phyloP scores from a whole-genome alignment of 345 rosid species.

The Linum usitatissimum region DNA sequence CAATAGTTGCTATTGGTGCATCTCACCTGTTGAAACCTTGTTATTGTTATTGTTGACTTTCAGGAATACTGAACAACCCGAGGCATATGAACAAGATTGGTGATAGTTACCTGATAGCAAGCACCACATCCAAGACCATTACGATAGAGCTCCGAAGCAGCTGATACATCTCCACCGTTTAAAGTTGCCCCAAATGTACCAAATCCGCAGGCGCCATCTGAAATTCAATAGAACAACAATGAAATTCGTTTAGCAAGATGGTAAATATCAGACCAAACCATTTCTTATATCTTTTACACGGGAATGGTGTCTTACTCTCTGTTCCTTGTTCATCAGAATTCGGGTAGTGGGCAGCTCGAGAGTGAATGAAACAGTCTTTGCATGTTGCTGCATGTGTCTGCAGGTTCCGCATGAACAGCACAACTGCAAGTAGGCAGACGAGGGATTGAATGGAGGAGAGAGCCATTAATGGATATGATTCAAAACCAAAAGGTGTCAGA shows the following conservation, averaged over 20 bases:
- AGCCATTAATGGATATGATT: constrained; percentile 24
- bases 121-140: constrained; percentile 64
- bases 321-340: constrained; percentile 48
- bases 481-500: constrained; percentile 1
- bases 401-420: constrained; percentile 17
- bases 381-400: constrained; percentile 36
- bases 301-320: constrained; percentile 26
- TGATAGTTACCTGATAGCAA: constrained; percentile 51
- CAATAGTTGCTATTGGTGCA: constrained; percentile 45
- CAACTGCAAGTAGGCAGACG: constrained; percentile 15
- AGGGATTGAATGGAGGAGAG: constrained; percentile 19
- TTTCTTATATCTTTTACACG: background rate
- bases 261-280: background rate
- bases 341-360: constrained; percentile 49
- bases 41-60: background rate
- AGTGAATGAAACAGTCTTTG: constrained; percentile 34
- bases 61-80: background rate
- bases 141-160: constrained; percentile 54
- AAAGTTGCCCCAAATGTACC: constrained; percentile 63
- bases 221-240: background rate
- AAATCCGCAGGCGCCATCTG: constrained; percentile 57
- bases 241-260: background rate
- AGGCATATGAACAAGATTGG: background rate
- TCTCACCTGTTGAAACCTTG: constrained; percentile 32
- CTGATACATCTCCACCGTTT: constrained; percentile 57